Conservation (phyloP, 2,329 filamentous ascomycete genomes). For the Talaromyces sp. region DNA sequence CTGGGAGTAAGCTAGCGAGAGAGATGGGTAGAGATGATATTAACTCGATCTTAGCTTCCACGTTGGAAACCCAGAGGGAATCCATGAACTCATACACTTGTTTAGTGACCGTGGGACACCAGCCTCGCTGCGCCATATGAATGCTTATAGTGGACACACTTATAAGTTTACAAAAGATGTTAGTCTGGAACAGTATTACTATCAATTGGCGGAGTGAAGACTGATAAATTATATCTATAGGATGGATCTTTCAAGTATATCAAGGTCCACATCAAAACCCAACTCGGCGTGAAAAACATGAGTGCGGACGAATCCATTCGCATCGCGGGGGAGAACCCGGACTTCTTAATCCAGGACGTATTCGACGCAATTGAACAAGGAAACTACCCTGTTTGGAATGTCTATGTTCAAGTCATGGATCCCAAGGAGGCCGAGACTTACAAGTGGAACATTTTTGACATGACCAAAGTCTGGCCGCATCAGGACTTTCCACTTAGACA, state of each 20-base stretch:
- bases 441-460: constrained; percentile 51
- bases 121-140: constrained; percentile 56
- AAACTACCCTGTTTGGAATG: constrained; percentile 53
- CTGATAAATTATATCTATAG: constrained; percentile 3
- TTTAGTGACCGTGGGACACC: constrained; percentile 62
- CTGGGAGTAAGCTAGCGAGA: constrained; percentile 22
- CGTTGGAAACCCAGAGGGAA: constrained; percentile 54
- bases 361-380: constrained; percentile 56
- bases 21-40: neutral
- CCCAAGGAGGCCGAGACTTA: constrained; percentile 47
- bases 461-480: constrained; percentile 53
- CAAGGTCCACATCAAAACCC: constrained; percentile 47
- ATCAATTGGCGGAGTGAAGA: neutral
- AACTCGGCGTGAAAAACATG: constrained; percentile 47
- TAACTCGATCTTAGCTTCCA: constrained; percentile 33
- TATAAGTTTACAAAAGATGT: constrained; percentile 54
- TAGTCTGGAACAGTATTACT: constrained; percentile 18
- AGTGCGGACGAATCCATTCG: constrained; percentile 48
- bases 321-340: constrained; percentile 51
- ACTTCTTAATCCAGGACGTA: constrained; percentile 56
- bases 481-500: constrained; percentile 44
- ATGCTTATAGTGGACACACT: constrained; percentile 61
- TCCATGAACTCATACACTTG: constrained; percentile 57
- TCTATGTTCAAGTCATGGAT: constrained; percentile 52
- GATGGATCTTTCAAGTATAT: constrained; percentile 60